phyloP scores from a whole-genome alignment of 108 stramenopile species.

The Chaetoceros muelleri region DNA sequence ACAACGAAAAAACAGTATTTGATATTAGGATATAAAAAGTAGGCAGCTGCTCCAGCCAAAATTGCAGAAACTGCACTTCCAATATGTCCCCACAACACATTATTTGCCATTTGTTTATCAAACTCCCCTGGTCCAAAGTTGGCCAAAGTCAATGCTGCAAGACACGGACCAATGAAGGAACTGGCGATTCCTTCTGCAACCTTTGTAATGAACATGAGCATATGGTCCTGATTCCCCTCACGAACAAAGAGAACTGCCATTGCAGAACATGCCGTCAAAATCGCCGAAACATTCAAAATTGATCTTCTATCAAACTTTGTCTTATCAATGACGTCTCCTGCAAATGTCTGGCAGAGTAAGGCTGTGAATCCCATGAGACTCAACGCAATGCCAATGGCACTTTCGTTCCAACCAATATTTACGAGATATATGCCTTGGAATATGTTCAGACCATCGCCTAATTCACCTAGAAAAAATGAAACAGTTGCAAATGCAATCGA shows the following conservation, averaged over 20 bases:
- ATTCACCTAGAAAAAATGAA: constrained; percentile 66
- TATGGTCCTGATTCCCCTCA: constrained; percentile 59
- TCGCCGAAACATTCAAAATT: constrained; percentile 44
- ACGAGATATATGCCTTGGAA: constrained; percentile 81
- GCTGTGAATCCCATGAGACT: constrained; percentile 77
- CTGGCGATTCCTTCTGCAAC: constrained; percentile 70
- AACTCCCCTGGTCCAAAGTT: constrained; percentile 75
- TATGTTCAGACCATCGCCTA: constrained; percentile 79
- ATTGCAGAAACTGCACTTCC: constrained; percentile 63
- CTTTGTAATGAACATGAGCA: constrained; percentile 61
- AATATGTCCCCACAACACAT: constrained; percentile 77
- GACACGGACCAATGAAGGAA: constrained; percentile 75
- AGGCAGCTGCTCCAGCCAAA: constrained; percentile 58
- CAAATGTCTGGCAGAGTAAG: constrained; percentile 63
- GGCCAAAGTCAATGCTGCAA: constrained; percentile 66
- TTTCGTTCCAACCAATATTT: constrained; percentile 77
- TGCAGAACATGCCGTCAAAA: constrained; percentile 67
- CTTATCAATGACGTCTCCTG: constrained; percentile 73
- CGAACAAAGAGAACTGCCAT: constrained; percentile 71
- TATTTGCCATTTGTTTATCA: constrained; percentile 74
- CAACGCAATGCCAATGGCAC: constrained; percentile 65
- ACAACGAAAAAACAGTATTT: constrained; percentile 80
- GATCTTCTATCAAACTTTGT: constrained; percentile 61
- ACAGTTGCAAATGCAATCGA: constrained; percentile 62
- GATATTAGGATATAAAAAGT: constrained; percentile 59